Conservation (phyloP, 1,284 basidiomycete species). For the Vanrija pseudolonga region DNA sequence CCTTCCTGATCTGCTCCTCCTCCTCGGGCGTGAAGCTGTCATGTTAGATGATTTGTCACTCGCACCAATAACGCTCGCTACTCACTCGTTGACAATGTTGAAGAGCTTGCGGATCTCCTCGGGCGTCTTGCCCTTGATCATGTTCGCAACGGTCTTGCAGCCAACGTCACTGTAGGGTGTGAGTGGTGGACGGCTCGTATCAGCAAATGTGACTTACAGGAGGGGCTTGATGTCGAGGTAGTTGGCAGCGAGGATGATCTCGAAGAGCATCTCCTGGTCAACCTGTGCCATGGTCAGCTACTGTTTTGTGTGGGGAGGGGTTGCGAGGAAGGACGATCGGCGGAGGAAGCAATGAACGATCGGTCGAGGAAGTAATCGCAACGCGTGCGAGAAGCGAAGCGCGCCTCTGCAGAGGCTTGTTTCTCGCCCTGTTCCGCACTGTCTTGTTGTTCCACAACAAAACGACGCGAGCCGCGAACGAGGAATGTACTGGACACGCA, state of each 20-base stretch:
- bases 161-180: conserved; percentile 75
- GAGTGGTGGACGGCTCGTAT: not conserved
- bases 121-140: conserved; percentile 88
- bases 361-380: not conserved
- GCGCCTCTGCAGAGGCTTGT: not conserved
- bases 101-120: conserved; percentile 83
- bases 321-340: too few species aligned
- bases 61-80: not conserved
- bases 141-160: conserved; percentile 99
- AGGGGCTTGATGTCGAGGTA: conserved; percentile 99
- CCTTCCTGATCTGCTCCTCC: conserved; percentile 99
- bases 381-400: not conserved
- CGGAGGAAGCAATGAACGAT: too few species aligned
- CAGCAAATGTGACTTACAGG: conserved; percentile 60
- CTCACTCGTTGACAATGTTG: conserved; percentile 87
- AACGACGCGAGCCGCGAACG: too few species aligned
- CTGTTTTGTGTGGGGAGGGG: not conserved
- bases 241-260: conserved; percentile 99
- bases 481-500: too few species aligned
- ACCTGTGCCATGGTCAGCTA: conserved; percentile 49
- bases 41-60: conserved; percentile 6
- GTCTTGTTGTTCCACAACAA: too few species aligned
- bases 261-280: conserved; percentile 84
- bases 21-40: conserved; percentile 89
- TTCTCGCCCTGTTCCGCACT: too few species aligned